Base-by-base conservation (phyloP, 148 eudicot species). In the Polygonum aviculare region DNA sequence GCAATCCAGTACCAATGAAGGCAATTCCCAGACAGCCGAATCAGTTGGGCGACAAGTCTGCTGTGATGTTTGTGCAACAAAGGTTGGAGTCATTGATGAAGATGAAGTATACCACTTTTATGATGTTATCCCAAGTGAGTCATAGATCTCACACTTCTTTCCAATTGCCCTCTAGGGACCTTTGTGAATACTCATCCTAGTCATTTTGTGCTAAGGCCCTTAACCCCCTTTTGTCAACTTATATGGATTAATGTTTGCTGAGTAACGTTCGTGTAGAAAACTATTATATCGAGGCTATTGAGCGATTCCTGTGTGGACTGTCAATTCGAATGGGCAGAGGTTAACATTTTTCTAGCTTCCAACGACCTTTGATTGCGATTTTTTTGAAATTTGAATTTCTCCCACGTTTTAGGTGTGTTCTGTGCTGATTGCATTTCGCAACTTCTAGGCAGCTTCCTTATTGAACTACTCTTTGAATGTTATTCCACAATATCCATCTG, bases 91-190 rank as follows among this genome's bases (percentile, higher is more conserved):
- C 67, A 79, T 90, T n/a, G 98, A 94, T 18, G 90, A 88, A 77
- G 98, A 94, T 3, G 98, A 94, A 77, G 86, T 94, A 50, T 94
- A 94, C 77, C 98, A 94, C 83, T 94, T 94, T 80, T 86, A 79
- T 70, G 88, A 92, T 75, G 97, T 87, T 49, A 87, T 94, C 79
- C 97, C 98, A 4, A 89, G 97, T 47, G 98, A 92, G 79, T 84
- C 88, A 50, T 91, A 84, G 72, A 67, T 67, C 45, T 36, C 11
- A 59, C 15, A 59, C 35, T 59, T 26, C 67, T 21, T 59, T 26
- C 15, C 36, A 12, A 22, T 60, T 60, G 33, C 35, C 67, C 22
- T 26, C 5, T 9, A 60, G 38, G 14, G 67, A 26, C 35, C 67
- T 60, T 26, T 35, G 40, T 63, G 70, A 63, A 63, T 63, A 63